Conservation (phyloP, 768 basidiomycete species). For the Leccinellum luteum region DNA sequence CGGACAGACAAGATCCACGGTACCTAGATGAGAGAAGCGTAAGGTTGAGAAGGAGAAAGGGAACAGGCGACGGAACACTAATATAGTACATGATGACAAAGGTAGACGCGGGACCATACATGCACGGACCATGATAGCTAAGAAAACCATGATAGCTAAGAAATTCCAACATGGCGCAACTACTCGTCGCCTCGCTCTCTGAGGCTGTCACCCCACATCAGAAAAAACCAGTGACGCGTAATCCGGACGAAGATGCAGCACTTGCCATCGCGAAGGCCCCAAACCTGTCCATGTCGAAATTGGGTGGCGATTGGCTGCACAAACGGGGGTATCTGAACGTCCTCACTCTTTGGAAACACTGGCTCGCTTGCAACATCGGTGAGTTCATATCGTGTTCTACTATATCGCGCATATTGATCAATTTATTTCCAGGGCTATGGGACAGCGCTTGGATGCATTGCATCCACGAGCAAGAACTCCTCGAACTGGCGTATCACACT, state of each 20-base stretch:
- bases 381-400: constrained; percentile 1
- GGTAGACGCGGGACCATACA: too few relatives aligned
- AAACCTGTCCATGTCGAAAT: constrained; percentile 80
- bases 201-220: constrained; percentile 12
- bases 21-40: too few relatives aligned
- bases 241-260: constrained; percentile 35
- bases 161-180: constrained; percentile 51
- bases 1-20: too few relatives aligned
- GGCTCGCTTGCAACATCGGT: constrained; percentile 93
- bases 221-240: constrained; percentile 11
- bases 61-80: too few relatives aligned
- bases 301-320: constrained; percentile 85
- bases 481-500: constrained; percentile 85
- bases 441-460: constrained; percentile 92
- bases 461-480: constrained; percentile 74
- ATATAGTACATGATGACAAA: too few relatives aligned
- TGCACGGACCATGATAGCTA: too few relatives aligned
- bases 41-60: too few relatives aligned
- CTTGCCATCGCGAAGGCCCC: constrained; percentile 57
- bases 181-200: constrained; percentile 65
- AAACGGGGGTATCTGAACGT: constrained; percentile 62
- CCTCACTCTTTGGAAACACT: constrained; percentile 94
- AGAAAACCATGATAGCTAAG: too few relatives aligned
- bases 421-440: constrained; percentile 73
- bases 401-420: background rate